These are phyloP conservation scores for Plasmodium inui DNA, from an alignment of 169 alveolate species.

Conservation along the genomic window DNA sequence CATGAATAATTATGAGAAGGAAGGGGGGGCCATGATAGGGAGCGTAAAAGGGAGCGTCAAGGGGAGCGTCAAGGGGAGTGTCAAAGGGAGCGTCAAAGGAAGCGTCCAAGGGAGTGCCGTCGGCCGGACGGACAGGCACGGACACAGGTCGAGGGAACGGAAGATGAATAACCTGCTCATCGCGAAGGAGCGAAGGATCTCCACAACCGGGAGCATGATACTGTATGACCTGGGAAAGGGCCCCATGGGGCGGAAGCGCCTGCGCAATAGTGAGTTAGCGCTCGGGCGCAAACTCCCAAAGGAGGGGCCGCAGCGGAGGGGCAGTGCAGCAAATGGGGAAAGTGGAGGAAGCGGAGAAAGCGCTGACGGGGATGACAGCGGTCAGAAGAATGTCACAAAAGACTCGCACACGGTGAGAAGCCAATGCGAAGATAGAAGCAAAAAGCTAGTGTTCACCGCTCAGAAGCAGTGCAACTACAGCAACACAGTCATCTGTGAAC, in stretches of 20 bases:
- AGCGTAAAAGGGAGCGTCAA: neutral
- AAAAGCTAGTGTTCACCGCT: conserved; percentile 16
- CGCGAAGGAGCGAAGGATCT: neutral
- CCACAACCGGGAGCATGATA: neutral
- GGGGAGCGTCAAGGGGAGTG: neutral
- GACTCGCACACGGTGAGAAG: neutral
- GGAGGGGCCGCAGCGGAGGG: neutral
- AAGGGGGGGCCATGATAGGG: neutral
- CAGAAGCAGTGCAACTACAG: conserved; percentile 50
- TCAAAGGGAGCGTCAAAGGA: neutral
- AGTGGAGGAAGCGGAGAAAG: neutral
- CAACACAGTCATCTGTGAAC: conserved; percentile 55
- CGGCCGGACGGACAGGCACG: neutral
- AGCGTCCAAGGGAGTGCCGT: neutral
- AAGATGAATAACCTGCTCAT: neutral
- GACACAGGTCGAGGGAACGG: neutral
- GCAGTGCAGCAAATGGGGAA: neutral
- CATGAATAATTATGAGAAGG: neutral
- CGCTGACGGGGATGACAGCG: neutral
- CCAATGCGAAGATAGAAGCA: neutral
- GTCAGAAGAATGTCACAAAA: neutral
- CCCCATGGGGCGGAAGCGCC: neutral
- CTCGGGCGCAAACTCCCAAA: neutral
- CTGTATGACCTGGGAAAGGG: conserved; percentile 4
- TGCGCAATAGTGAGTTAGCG: neutral